phyloP scores from a whole-genome alignment of 257 asterid species.

The Salvia miltiorrhiza region DNA sequence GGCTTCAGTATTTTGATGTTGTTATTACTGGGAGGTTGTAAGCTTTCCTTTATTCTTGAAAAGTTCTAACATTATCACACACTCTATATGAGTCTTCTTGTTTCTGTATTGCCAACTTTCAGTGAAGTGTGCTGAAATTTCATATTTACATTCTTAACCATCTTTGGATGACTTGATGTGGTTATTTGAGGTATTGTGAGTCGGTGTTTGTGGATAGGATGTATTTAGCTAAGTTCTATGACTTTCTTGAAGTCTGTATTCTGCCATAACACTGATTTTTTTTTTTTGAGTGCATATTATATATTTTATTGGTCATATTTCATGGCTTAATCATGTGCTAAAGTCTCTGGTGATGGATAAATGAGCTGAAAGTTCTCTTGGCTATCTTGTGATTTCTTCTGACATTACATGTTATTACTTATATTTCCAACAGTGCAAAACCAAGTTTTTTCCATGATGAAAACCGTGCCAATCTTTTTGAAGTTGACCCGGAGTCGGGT shows the following conservation, averaged over 20 bases:
- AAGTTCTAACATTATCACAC: background rate
- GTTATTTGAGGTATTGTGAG: background rate
- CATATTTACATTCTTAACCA: conserved; percentile 3
- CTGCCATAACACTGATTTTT: background rate
- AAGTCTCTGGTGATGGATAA: conserved; percentile 13
- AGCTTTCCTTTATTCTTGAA: conserved; percentile 23
- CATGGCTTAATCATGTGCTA: conserved; percentile 12
- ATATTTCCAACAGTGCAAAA: conserved; percentile 66
- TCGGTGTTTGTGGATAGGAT: background rate
- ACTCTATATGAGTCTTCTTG: background rate
- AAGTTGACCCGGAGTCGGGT: conserved; percentile 83
- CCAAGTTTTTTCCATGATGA: conserved; percentile 96
- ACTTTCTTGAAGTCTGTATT: conserved; percentile 15
- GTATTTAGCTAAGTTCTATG: background rate
- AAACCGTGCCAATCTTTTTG: conserved; percentile 77
- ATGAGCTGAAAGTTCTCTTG: conserved; percentile 16
- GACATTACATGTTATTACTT: conserved; percentile 14
- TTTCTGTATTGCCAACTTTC: conserved; percentile 10
- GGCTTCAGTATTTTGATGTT: conserved; percentile 86
- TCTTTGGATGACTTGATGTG: background rate
- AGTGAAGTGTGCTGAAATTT: background rate
- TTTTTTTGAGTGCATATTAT: background rate
- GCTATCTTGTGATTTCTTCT: conserved; percentile 16
- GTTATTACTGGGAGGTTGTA: conserved; percentile 93
- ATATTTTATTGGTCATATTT: conserved; percentile 5